phyloP scores from a whole-genome alignment of 2,329 filamentous ascomycete species.

The Penicillium sp. region DNA sequence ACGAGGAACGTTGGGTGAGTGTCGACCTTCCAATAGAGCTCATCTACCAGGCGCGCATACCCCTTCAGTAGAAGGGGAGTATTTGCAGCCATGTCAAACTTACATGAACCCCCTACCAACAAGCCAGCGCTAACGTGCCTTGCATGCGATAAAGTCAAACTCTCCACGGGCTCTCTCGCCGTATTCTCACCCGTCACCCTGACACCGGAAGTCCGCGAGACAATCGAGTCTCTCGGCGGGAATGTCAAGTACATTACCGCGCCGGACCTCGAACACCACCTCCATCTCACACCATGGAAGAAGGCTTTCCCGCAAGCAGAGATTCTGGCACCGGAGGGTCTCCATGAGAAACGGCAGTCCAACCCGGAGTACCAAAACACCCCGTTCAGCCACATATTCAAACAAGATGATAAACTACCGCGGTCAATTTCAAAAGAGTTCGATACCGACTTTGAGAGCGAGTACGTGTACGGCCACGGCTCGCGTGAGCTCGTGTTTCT shows the following conservation, averaged over 20 bases:
- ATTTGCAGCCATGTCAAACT: not conserved
- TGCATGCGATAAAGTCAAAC: conserved; percentile 60
- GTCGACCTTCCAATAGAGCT: conserved; percentile 6
- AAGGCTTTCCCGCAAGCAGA: conserved; percentile 73
- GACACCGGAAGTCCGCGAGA: conserved; percentile 69
- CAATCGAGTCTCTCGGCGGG: conserved; percentile 62
- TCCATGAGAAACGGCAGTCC: conserved; percentile 75
- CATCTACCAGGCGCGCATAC: conserved; percentile 4
- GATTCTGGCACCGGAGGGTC: conserved; percentile 77
- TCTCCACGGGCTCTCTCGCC: conserved; percentile 73
- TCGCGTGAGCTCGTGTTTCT: conserved; percentile 88
- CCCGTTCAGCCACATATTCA: conserved; percentile 68
- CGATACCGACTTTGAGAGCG: conserved; percentile 79
- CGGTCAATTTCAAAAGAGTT: conserved; percentile 71
- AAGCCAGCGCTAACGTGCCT: conserved; percentile 16
- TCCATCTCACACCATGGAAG: conserved; percentile 85
- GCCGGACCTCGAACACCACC: conserved; percentile 89
- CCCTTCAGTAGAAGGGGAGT: not conserved
- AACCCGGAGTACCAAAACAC: conserved; percentile 56
- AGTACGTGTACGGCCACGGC: conserved; percentile 75
- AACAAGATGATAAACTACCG: conserved; percentile 51
- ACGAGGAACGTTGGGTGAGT: conserved; percentile 75
- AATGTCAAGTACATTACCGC: conserved; percentile 82
- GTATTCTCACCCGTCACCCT: conserved; percentile 90
- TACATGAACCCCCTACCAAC: not conserved